Percentiles rank a stretch among this genome's conserved stretches.
Conservation (phyloP, 176 grass and related monocot genomes). For the Coix lacrymajobi region DNA sequence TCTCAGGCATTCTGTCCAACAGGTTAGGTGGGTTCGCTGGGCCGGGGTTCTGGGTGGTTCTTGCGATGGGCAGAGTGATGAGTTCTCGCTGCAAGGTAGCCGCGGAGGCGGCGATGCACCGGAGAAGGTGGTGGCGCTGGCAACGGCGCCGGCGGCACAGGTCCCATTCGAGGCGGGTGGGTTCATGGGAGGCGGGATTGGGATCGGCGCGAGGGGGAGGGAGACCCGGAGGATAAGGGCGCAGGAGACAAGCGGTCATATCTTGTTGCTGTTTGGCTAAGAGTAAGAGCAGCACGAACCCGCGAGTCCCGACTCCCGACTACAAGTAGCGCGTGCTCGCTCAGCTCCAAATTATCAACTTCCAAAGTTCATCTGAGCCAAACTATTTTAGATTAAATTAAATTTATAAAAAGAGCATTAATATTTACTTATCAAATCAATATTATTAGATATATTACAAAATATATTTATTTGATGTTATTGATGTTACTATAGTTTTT, state of each 20-base stretch:
- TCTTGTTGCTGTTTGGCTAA: neutral
- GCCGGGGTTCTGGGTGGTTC: neutral
- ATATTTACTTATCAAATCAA: too few relatives aligned
- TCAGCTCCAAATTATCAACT: too few relatives aligned
- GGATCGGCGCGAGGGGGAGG: neutral
- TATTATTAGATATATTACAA: too few relatives aligned
- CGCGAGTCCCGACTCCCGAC: neutral
- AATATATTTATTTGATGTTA: too few relatives aligned
- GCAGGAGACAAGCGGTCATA: constrained; percentile 35
- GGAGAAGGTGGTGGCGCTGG: neutral
- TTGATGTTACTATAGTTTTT: too few relatives aligned
- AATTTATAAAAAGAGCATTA: too few relatives aligned
- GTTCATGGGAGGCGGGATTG: constrained; percentile 2
- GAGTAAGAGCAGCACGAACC: neutral
- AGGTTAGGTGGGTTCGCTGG: neutral
- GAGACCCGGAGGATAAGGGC: constrained; percentile 40
- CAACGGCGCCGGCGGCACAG: neutral
- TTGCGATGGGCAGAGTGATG: neutral
- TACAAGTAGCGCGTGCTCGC: neutral
- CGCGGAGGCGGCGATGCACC: neutral
- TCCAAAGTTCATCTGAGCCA: too few relatives aligned
- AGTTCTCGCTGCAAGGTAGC: constrained; percentile 13
- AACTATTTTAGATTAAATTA: too few relatives aligned
- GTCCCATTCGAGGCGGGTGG: constrained; percentile 9
- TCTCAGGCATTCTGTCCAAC: constrained; percentile 33